Conservation (phyloP, 495 filamentous ascomycete species). For the Zalerion maritima region DNA sequence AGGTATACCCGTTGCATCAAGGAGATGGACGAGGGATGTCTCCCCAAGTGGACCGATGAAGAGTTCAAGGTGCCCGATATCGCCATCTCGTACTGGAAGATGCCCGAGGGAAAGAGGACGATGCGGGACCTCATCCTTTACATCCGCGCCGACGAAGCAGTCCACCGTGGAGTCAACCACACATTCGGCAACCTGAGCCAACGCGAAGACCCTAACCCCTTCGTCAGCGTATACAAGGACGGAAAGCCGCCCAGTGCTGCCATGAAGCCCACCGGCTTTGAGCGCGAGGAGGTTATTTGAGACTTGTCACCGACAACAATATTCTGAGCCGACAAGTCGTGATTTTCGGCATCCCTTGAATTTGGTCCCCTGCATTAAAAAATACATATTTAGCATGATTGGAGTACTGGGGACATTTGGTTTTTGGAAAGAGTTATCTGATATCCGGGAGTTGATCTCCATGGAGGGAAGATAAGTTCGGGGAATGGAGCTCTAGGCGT, state of each 20-base stretch:
- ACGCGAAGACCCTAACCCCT: slow-evolving; percentile 79
- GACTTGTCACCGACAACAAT: too few relatives aligned
- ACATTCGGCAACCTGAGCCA: slow-evolving; percentile 77
- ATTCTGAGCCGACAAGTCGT: too few relatives aligned
- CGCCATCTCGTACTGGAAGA: slow-evolving; percentile 79
- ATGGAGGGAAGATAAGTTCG: too few relatives aligned
- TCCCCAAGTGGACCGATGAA: slow-evolving; percentile 61
- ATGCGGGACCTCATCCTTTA: slow-evolving; percentile 83
- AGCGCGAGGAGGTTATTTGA: slow-evolving; percentile 68
- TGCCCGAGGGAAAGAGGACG: slow-evolving; percentile 68
- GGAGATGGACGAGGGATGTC: slow-evolving; percentile 69
- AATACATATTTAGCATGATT: too few relatives aligned
- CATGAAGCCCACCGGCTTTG: slow-evolving; percentile 60
- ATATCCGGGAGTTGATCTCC: too few relatives aligned
- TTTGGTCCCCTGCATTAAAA: too few relatives aligned
- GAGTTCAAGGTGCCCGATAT: slow-evolving; percentile 72
- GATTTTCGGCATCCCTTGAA: too few relatives aligned
- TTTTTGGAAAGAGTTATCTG: too few relatives aligned
- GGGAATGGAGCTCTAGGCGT: too few relatives aligned
- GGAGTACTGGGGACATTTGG: too few relatives aligned
- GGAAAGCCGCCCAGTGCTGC: slow-evolving; percentile 41
- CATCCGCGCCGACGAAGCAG: slow-evolving; percentile 88
- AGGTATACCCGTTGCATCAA: slow-evolving; percentile 81
- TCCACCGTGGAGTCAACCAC: slow-evolving; percentile 94
- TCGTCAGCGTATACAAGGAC: slow-evolving; percentile 60